Conservation (phyloP, 2,329 filamentous ascomycete genomes). For the Colletotrichum lini region DNA sequence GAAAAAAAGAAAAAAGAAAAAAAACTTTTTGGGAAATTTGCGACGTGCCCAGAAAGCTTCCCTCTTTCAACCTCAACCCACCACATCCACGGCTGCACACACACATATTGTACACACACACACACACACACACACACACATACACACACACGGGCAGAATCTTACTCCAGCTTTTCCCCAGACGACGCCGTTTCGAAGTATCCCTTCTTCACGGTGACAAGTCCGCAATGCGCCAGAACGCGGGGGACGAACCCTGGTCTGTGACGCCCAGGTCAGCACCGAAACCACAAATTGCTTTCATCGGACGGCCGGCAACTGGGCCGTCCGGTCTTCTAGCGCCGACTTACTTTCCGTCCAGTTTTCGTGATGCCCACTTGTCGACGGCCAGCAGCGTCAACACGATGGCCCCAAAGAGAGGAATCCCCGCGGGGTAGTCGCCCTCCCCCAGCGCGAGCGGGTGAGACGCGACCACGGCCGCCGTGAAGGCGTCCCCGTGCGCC, state of each 20-base stretch:
- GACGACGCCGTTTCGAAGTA: slow-evolving; percentile 19
- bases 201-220: slow-evolving; percentile 28
- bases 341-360: slow-evolving; percentile 39
- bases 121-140: too few species aligned
- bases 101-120: too few species aligned
- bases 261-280: slow-evolving; percentile 24
- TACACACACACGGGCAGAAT: not conserved
- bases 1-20: not conserved
- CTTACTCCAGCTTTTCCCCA: slow-evolving; percentile 35
- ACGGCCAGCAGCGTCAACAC: slow-evolving; percentile 21
- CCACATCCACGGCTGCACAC: not conserved
- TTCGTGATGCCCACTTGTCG: slow-evolving; percentile 41
- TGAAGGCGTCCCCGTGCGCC: slow-evolving; percentile 20
- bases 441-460: slow-evolving; percentile 33
- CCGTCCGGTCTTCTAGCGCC: slow-evolving; percentile 24
- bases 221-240: slow-evolving; percentile 31
- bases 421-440: slow-evolving; percentile 39
- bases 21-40: not conserved
- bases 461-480: slow-evolving; percentile 12
- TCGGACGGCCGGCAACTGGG: slow-evolving; percentile 17
- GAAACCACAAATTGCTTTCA: slow-evolving; percentile 1
- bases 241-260: slow-evolving; percentile 37
- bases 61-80: slow-evolving; percentile 2
- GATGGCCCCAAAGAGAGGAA: slow-evolving; percentile 22
- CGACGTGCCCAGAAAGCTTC: slow-evolving; percentile 29